Conservation (phyloP, 768 basidiomycete genomes). For the Suillus placidus region DNA sequence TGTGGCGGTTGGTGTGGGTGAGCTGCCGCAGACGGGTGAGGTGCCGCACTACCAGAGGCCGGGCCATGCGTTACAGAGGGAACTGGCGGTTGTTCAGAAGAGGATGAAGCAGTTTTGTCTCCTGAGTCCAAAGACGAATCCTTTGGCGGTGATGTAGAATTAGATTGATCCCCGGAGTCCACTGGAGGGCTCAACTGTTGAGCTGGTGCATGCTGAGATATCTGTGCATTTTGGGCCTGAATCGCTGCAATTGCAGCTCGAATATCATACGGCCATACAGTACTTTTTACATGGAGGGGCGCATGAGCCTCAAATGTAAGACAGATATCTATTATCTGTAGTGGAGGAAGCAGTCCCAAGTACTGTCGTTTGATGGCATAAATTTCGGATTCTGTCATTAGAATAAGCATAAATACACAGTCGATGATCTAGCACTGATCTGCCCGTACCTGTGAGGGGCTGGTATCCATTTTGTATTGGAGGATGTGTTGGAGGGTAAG, state of each 20-base stretch:
- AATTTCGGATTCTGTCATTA: constrained; percentile 41
- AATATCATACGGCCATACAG: constrained; percentile 77
- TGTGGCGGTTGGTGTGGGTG: constrained; percentile 21
- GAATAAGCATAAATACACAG: constrained; percentile 27
- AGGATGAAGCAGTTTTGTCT: constrained; percentile 17
- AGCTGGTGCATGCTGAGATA: constrained; percentile 22
- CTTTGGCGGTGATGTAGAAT: constrained; percentile 20
- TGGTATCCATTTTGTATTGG: constrained; percentile 40
- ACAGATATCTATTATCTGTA: constrained; percentile 81
- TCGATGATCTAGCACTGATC: constrained; percentile 27
- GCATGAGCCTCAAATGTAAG: constrained; percentile 71
- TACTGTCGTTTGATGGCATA: constrained; percentile 74
- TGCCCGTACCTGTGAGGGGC: constrained; percentile 38
- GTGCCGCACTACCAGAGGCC: constrained; percentile 21
- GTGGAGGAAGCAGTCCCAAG: constrained; percentile 63
- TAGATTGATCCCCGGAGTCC: constrained; percentile 5
- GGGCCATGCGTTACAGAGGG: constrained; percentile 22
- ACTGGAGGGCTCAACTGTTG: constrained; percentile 16
- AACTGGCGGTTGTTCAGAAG: constrained; percentile 18
- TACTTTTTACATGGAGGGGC: constrained; percentile 60
- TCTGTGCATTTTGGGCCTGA: constrained; percentile 32
- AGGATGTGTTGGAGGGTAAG: constrained; percentile 38
- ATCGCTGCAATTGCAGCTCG: constrained; percentile 62
- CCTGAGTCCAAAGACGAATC: constrained; percentile 26
- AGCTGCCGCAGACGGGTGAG: constrained; percentile 28